Base-by-base conservation (phyloP, 192 early-diverging fungal species). In the Podila verticillata region DNA sequence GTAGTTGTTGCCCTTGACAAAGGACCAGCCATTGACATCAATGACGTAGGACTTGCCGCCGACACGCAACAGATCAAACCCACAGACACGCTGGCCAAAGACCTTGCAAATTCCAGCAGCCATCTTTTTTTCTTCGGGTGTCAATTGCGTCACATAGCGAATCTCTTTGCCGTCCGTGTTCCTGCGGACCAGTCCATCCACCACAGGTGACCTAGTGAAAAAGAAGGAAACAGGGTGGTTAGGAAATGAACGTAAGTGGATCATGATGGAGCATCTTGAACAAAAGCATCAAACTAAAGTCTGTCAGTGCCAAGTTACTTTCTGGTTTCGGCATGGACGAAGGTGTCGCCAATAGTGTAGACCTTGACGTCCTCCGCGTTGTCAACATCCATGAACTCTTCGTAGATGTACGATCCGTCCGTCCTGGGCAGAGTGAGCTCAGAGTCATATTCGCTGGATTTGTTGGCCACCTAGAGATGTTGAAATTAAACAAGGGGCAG, bases 11-110 rank as follows among this genome's bases (percentile, higher is more conserved):
- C 96, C 96, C 82, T 99, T 99, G 65, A 99, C 97, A 86, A 99
- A 99, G 54, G 93, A 95, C 97, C 97, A 99, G 19, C 97, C 97
- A 66, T 99, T 99, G 67, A 99, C 96, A 82, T 99, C 97, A 75
- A 99, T 98, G 4, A 99, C 96, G 82, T 93, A 93, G 10, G 95
- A 95, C 68, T 86, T 80, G 24, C 95, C 95, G 48, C 85, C 84
- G 13, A 93, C 92, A 8, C 97, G 91, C 70, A 99, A 77, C 26
- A 97, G 84, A 82, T 99, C 97, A 77, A 98, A 96, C 0, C 97
- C 97, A 82, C 97, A 99, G 1, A 99, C 93, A 29, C 91, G 93
- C 77, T 99, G 97, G 15, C 94, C 95, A 84, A 99, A 99, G 17
- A 94, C 92, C 15, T 82, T 68, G 48, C 88, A 91, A 34, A 99